Evolutionary conservation across 139 green algal species (phyloP), one percentile per base, ranked within the genome.

Genomic region (Astrephomene gubernaculifera): DNA sequence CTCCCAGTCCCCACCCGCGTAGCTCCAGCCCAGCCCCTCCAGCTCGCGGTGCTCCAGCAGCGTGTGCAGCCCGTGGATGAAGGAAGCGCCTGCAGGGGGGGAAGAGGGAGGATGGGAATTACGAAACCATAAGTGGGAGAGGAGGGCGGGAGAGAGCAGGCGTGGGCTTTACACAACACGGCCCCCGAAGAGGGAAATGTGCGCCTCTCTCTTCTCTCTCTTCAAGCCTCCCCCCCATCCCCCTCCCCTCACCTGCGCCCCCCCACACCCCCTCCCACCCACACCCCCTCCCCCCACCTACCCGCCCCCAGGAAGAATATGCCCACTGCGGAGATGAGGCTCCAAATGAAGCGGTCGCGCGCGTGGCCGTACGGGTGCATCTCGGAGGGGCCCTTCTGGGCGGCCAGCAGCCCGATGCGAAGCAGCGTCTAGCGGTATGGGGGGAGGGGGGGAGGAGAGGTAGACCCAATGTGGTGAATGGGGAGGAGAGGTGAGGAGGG

Each of bases 311-410:
- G 73, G 90, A 96, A 98, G 87, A 99, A 98, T 85, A 99, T 96
- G 74, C 95, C 95, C 10, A 98, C 95, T 3, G 94, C 96, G n/a
- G 87, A 94, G 68, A 99, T 97, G 9, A 99, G 92, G 7, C 91
- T 94, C 89, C 95, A 98, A 19, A 98, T 92, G 82, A 98, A 99
- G 81, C 97, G 95, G 79, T 99, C 96, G 17, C 94, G 90, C 75
- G 94, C 90, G 91, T 97, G 98, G 43, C 97, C 97, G 79, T 98
- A 99, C 2, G 95, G 95, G 87, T 98, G 94, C 82, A 91, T 69
- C 41, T 82, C 53, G 0, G 91, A 97, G 27, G 96, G 94, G 35
- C 90, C 91, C 78, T 90, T 87, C 7, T 64, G 36, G 0, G 71
- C 61, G 89, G 94, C 83, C 71, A 93, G 44, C 82, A 98, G 94